Evolutionary conservation across 2,329 filamentous ascomycete species (phyloP), one percentile per base, ranked within the genome.

Genomic region (Cladophialophora immunda): DNA sequence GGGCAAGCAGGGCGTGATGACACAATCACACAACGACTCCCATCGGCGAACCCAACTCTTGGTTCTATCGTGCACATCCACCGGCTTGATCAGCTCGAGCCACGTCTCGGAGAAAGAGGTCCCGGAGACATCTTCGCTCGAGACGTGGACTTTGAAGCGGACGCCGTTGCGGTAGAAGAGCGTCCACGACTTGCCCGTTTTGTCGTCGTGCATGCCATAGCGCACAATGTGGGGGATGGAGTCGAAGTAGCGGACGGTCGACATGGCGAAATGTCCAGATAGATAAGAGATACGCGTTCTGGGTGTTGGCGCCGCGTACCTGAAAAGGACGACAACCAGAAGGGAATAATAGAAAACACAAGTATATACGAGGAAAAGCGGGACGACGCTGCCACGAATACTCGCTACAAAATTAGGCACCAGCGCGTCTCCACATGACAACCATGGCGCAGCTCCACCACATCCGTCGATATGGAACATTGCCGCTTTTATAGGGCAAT

Each of bases 171-270:
- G 64, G 27, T 36, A 66, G 58, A 66, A 66, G 4, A 36, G 50
- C 27, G 45, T 66, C 58, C 58, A 58, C 13, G 52, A 61, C 38
- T 36, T 56, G 29, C 53, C 58, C 36, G 62, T 38, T 2, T 62
- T 36, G 17, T 66, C 64, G 27, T 66, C 38, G 38, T 62, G 64
- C 64, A 56, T 66, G 58, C 64, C 64, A 53, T 62, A 66, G 7
- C 64, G 64, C 29, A 62, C 64, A 25, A 66, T 58, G 32, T 66
- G 64, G 29, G 64, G 64, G 25, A 57, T 34, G 9, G 58, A 56
- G 58, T 66, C 58, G 7, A 66, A 66, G n/a, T 50, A 66, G 4
- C 64, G 64, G 34, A 61, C 34, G 27, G 62, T 45, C 3, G 62
- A 65, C 62, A 65, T 65, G 53, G 9, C 36, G 45, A 2, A n/a